Base-by-base conservation (phyloP, 192 early-diverging fungal species). In the Rhizophagus prolifer region DNA sequence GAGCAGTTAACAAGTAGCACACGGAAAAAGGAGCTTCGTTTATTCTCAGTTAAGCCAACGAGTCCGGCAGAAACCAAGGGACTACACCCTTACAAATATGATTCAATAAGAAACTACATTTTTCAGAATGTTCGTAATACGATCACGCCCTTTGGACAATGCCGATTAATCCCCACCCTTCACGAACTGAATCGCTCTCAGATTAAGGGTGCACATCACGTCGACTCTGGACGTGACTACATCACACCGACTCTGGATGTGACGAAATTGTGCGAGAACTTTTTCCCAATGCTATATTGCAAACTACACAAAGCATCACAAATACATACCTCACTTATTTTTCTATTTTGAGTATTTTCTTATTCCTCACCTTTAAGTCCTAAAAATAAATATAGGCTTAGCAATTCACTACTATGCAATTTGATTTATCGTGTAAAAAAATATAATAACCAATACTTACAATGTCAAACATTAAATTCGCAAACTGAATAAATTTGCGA, bases 1-100 rank as follows among this genome's bases (percentile, higher is more conserved):
- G 41, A 26, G 67, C 67, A 46, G 67, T 46, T 28, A 46, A 28
- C 38, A 46, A 23, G 59, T 28, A 74, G n/a, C 38, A 46, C 34
- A 66, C 25, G 16, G 31, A 60, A 67, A 9, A 76, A 76, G 74
- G 47, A 67, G 74, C 64, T 76, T 76, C 74, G 44, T 67, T 76
- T 76, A 76, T 76, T 16, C 64, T 76, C 63, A 65, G 64, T 76
- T 67, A 76, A 76, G 74, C 74, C 74, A 76, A 67, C 47, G 74
- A 74, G 61, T 64, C 73, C 73, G 8, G 44, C 60, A 47, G n/a
- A 69, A n/a, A 68, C 66, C 67, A 74, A 72, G 25, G 44, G 72
- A 74, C 60, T 70, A 70, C 44, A 70, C 10, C 44, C 38, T 73
- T 9, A 21, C 23, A 73, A 73, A 28, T 28, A 62, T 62, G 26